A percentile compares a stretch with the other conserved stretches of the same genome.
Evolutionary conservation across 2,329 filamentous ascomycete genomes (phyloP).

Genomic region (Fragosphaeria purpurea): DNA sequence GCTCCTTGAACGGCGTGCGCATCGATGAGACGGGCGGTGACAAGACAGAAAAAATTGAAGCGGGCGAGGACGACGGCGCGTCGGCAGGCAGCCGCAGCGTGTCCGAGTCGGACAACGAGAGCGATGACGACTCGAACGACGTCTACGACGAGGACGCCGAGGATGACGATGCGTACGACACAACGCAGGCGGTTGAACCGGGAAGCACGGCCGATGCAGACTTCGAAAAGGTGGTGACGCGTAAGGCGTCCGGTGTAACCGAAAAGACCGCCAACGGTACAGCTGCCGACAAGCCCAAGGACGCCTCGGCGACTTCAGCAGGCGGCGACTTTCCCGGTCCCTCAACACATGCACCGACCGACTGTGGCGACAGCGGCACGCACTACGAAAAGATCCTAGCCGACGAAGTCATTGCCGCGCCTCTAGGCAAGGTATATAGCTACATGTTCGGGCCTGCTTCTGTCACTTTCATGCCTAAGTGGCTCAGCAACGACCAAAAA

Average conservation of each 20-base stretch:
- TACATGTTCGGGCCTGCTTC: constrained; percentile 78
- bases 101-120: constrained; percentile 49
- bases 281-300: constrained; percentile 39
- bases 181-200: constrained; percentile 28
- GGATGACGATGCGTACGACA: constrained; percentile 47
- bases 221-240: constrained; percentile 51
- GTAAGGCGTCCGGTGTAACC: constrained; percentile 60
- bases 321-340: constrained; percentile 69
- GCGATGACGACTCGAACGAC: constrained; percentile 63
- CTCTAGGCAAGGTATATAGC: constrained; percentile 83
- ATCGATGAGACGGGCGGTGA: constrained; percentile 76
- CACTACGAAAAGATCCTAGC: constrained; percentile 81
- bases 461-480: constrained; percentile 73
- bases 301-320: constrained; percentile 19
- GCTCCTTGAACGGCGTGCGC: constrained; percentile 78
- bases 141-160: constrained; percentile 73
- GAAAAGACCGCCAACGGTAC: constrained; percentile 33
- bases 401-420: constrained; percentile 78
- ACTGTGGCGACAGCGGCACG: constrained; percentile 66
- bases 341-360: constrained; percentile 69
- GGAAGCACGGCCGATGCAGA: constrained; percentile 39
- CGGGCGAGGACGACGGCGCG: constrained; percentile 40
- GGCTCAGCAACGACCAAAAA: constrained; percentile 79
- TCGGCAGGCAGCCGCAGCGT: constrained; percentile 37
- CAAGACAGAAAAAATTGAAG: constrained; percentile 76